A percentile compares a stretch with the other conserved stretches of the same genome.
These are phyloP conservation scores for Panellus pusillus DNA, from an alignment of 768 basidiomycete genomes.

Conservation along the genomic window DNA sequence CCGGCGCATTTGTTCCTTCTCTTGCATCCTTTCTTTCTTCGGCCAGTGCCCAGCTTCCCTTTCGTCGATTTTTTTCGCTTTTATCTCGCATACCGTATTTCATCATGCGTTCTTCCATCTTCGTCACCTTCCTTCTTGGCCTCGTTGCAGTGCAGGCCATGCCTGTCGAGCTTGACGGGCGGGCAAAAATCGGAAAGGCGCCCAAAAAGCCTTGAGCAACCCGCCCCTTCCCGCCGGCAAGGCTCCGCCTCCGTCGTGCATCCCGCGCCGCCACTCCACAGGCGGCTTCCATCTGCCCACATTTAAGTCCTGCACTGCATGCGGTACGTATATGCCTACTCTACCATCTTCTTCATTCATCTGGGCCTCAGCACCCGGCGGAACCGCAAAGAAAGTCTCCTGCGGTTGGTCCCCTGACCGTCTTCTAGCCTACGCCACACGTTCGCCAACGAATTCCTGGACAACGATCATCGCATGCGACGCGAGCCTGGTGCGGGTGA, in stretches of 20 bases:
- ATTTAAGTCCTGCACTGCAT: slow-evolving; percentile 2
- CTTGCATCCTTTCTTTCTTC: background rate
- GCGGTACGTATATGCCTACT: slow-evolving; percentile 1
- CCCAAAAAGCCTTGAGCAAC: slow-evolving; percentile 2
- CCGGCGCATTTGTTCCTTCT: background rate
- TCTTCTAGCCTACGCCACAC: too few relatives aligned
- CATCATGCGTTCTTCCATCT: slow-evolving; percentile 2
- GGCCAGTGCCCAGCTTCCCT: slow-evolving; percentile 1
- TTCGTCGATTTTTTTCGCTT: background rate
- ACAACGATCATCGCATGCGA: too few relatives aligned
- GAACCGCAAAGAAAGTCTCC: background rate
- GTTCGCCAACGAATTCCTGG: too few relatives aligned
- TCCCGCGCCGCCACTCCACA: slow-evolving; percentile 2
- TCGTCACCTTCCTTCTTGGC: background rate
- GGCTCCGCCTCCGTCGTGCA: slow-evolving; percentile 3
- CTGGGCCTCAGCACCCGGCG: background rate
- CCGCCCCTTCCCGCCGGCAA: slow-evolving; percentile 3
- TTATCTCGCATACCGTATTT: background rate
- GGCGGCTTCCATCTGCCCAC: slow-evolving; percentile 1
- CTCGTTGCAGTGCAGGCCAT: background rate
- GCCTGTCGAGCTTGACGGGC: background rate
- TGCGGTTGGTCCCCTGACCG: slow-evolving; percentile 4
- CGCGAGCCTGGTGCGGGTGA: too few relatives aligned
- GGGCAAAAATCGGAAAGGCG: background rate
- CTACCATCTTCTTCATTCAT: background rate